Evolutionary conservation across 495 filamentous ascomycete species (phyloP), one percentile per base, ranked within the genome.

Genomic region (Tuber microsphaerosporum): DNA sequence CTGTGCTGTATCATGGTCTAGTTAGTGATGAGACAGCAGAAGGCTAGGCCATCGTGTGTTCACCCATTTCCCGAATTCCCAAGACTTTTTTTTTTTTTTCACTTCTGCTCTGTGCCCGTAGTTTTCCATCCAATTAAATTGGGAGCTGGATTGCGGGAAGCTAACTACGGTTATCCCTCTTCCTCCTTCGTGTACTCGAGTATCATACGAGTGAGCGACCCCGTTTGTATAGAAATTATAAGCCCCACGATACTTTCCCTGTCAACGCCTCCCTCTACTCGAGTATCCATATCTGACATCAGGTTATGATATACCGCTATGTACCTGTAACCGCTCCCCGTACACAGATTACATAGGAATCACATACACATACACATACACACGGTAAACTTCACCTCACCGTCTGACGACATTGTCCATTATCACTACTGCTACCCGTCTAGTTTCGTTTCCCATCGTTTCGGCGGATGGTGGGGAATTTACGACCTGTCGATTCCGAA

Each of bases 221-320:
- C n/a, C 51, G 51, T 61, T 31, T 61, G 51, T 31, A 61, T 61
- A 31, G 51, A 61, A 61, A 61, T 61, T 26, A 61, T 16, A 8
- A 4, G 51, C 51, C 51, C 51, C 51, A 31, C 51, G 51, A 61
- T 61, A 61, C n/a, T 61, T 31, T 61, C 51, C 51, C 51, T 61
- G 26, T n/a, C n/a, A 31, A 31, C n/a, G 51, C 51, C 51, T 61
- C 14, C n/a, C 51, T 37, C 34, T 37, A n/a, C n/a, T n/a, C n/a
- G n/a, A n/a, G n/a, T n/a, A 37, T 37, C 34, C 34, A 37, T 61
- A 61, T 31, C 51, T 56, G 51, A 61, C 51, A 16, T 61, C n/a
- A 61, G 4, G 51, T 61, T 61, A 61, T 61, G 51, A 61, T 61
- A 61, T n/a, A n/a, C n/a, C n/a, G n/a, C n/a, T n/a, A n/a, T n/a